Percentiles rank a stretch among this genome's conserved stretches.
Conservation (phyloP, 192 early-diverging fungal genomes). For the Pilaira anomala region DNA sequence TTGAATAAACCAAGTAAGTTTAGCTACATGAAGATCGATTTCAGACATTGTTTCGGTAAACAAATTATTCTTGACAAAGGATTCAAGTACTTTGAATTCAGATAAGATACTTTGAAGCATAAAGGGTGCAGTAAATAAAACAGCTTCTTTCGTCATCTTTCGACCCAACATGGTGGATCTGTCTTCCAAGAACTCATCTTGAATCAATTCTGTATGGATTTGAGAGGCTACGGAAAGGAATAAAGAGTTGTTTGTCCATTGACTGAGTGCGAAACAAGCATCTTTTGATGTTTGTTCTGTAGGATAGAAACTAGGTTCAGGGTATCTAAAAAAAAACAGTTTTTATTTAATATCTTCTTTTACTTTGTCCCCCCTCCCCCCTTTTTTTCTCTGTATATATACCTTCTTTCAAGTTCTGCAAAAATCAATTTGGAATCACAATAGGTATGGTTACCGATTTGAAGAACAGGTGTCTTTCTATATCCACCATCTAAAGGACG, state of each 20-base stretch:
- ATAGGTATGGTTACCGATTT: constrained; percentile 26
- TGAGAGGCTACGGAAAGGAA: constrained; percentile 3
- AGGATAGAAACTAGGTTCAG: constrained; percentile 22
- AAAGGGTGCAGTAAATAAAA: not conserved
- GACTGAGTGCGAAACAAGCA: constrained; percentile 4
- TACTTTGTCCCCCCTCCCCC: no score
- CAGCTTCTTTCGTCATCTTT: not conserved
- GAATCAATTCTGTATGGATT: not conserved
- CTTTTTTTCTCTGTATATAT: not conserved
- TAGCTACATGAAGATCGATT: constrained; percentile 21
- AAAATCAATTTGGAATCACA: constrained; percentile 30
- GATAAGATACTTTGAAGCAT: not conserved
- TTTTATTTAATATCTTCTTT: not conserved
- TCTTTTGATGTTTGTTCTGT: no score
- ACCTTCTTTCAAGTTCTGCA: constrained; percentile 17
- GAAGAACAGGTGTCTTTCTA: constrained; percentile 34
- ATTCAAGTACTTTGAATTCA: constrained; percentile 23
- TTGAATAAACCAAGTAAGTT: constrained; percentile 9
- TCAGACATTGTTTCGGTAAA: constrained; percentile 12
- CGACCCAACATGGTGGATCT: not conserved
- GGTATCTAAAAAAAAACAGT: constrained; percentile 14
- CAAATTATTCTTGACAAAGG: no score
- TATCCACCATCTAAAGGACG: constrained; percentile 29
- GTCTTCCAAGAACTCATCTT: constrained; percentile 4
- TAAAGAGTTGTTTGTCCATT: constrained; percentile 2